Percentiles rank a stretch among this genome's conserved stretches.
phyloP scores from a whole-genome alignment of 768 basidiomycete species.

The Leccinum boreale region DNA sequence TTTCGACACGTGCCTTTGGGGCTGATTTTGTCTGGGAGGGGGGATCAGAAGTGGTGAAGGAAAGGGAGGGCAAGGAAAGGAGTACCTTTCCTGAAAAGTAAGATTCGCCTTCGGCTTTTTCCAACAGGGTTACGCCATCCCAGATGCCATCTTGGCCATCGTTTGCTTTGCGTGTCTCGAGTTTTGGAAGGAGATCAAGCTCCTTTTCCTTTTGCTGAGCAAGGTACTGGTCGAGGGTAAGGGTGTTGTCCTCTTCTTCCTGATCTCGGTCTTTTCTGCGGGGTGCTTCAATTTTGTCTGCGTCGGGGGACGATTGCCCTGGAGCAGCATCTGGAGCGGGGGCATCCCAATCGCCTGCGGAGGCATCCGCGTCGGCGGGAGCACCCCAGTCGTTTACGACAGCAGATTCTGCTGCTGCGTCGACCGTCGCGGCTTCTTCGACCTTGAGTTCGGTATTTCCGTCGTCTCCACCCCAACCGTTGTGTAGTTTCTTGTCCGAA shows the following conservation, averaged over 20 bases:
- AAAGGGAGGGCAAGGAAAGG: not conserved
- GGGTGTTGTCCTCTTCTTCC: slow-evolving; percentile 90
- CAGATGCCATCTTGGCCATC: slow-evolving; percentile 72
- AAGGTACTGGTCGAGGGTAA: slow-evolving; percentile 91
- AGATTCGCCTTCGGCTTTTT: slow-evolving; percentile 62
- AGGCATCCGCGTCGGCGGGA: slow-evolving; percentile 24
- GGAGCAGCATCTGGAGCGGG: slow-evolving; percentile 24
- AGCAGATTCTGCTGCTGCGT: slow-evolving; percentile 56
- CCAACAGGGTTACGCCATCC: slow-evolving; percentile 66
- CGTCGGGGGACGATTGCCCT: slow-evolving; percentile 33
- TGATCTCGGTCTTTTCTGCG: slow-evolving; percentile 53
- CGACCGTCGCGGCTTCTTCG: slow-evolving; percentile 71
- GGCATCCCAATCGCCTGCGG: slow-evolving; percentile 39
- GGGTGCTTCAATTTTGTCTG: slow-evolving; percentile 35
- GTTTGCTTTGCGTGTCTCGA: slow-evolving; percentile 75
- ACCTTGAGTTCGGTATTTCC: slow-evolving; percentile 78
- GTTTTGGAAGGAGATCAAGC: slow-evolving; percentile 59
- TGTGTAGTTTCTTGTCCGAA: slow-evolving; percentile 91
- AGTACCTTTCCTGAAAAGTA: slow-evolving; percentile 92
- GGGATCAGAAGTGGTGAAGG: slow-evolving; percentile 1
- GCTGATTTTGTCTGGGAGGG: slow-evolving; percentile 53
- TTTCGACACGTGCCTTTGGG: slow-evolving; percentile 69
- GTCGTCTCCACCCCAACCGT: slow-evolving; percentile 94
- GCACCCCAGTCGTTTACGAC: slow-evolving; percentile 37
- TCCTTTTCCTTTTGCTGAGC: slow-evolving; percentile 74